phyloP scores from a whole-genome alignment of 2,329 filamentous ascomycete genomes.

The Tolypocladium amazonense region DNA sequence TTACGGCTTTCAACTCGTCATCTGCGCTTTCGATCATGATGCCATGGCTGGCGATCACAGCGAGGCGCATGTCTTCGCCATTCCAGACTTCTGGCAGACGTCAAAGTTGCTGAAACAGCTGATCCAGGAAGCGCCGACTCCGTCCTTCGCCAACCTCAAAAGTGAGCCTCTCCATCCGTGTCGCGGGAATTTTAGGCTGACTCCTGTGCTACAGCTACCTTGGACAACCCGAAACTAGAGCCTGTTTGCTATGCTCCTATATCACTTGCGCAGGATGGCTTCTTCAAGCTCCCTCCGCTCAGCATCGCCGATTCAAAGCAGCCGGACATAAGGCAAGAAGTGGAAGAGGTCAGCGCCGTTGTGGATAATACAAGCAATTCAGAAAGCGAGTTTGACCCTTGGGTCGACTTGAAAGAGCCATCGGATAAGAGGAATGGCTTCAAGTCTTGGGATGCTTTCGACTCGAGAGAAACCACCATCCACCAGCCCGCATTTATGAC shows the following conservation, averaged over 20 bases:
- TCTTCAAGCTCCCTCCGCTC: conserved; percentile 15
- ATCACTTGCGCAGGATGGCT: conserved; percentile 15
- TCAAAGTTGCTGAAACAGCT: conserved; percentile 36
- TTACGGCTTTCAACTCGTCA: neutral
- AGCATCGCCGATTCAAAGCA: neutral
- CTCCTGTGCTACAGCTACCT: neutral
- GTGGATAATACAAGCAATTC: conserved; percentile 3
- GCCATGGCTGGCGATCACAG: conserved; percentile 28
- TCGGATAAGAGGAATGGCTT: conserved; percentile 28
- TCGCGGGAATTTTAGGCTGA: neutral
- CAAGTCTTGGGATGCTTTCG: conserved; percentile 62
- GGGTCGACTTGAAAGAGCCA: conserved; percentile 31
- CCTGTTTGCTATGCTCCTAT: conserved; percentile 10
- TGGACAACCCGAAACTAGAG: neutral
- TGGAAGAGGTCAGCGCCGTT: neutral
- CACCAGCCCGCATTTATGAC: conserved; percentile 48
- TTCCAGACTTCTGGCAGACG: conserved; percentile 48
- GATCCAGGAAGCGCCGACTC: conserved; percentile 7
- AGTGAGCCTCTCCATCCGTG: conserved; percentile 12
- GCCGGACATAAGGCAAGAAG: neutral
- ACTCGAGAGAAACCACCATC: conserved; percentile 21
- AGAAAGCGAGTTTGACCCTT: conserved; percentile 22
- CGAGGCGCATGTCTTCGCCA: conserved; percentile 48
- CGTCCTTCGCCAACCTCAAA: conserved; percentile 33
- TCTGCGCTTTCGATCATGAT: conserved; percentile 4